Percentiles rank a stretch among this genome's conserved stretches.
Evolutionary conservation across 306 rosid genomes (phyloP).

Genomic region (Begonia fuchsioides): DNA sequence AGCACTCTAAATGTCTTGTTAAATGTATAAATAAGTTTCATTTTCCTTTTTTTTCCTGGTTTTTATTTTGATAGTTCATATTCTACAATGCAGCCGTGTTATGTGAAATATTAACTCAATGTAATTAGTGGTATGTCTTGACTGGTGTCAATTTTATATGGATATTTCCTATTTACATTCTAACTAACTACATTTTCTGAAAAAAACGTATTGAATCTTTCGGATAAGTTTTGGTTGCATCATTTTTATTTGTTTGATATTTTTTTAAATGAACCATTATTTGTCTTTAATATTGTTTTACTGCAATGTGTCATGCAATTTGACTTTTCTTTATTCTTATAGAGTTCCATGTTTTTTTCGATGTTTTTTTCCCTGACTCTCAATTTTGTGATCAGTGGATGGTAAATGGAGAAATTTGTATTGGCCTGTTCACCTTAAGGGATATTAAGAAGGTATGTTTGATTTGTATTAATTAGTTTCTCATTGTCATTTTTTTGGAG

Average conservation of each 20-base stretch:
- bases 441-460: slow-evolving; percentile 75
- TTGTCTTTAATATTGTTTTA: not conserved
- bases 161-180: too few relatives aligned
- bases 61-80: too few relatives aligned
- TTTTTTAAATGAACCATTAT: not conserved
- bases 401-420: slow-evolving; percentile 99
- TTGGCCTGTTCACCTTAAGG: slow-evolving; percentile 86
- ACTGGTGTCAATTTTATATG: too few relatives aligned
- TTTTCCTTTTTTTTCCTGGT: too few relatives aligned
- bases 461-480: not conserved
- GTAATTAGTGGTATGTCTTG: too few relatives aligned
- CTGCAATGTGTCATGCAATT: not conserved
- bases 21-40: too few relatives aligned
- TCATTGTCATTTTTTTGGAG: slow-evolving; percentile 10
- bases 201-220: not conserved
- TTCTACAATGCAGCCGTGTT: too few relatives aligned
- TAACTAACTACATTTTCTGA: not conserved
- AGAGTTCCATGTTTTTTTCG: not conserved
- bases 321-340: not conserved
- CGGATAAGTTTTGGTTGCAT: not conserved
- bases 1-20: too few relatives aligned
- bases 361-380: too few relatives aligned
- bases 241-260: not conserved
- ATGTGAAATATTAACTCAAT: too few relatives aligned
- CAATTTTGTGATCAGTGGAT: slow-evolving; percentile 64